Base-by-base conservation (phyloP, 1,284 basidiomycete species). In the Marasmius sp. region DNA sequence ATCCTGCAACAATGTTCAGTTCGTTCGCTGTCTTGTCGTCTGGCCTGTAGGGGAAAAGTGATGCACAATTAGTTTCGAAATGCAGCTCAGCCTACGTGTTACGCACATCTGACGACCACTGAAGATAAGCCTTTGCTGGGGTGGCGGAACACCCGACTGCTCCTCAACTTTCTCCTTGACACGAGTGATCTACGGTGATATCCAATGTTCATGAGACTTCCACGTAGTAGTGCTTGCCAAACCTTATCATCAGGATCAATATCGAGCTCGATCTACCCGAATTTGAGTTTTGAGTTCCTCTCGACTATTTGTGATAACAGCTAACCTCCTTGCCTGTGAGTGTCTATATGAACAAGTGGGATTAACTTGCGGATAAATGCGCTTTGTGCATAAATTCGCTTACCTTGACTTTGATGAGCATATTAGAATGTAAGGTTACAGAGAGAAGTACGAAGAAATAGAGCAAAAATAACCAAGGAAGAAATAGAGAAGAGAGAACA, bases 91-190 rank as follows among this genome's bases (percentile, higher is more conserved):
- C 57, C 57, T 57, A 16, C 41, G 43, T 51, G 54, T 18, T 20
- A 84, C 94, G 74, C 70, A 98, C 97, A 99, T 92, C 72, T 98
- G 97, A 75, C 97, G 89, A 51, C 97, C 97, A 70, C 87, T 80
- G 75, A 93, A 98, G 75, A 99, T 99, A 70, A 99, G 78, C 63
- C 97, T 88, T 75, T 99, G 97, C 77, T 99, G 97, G 45, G 85
- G 93, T 64, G 97, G 97, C 16, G 97, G 97, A 55, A 99, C 97
- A 70, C 97, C 97, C 47, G 96, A 97, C 78, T 99, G 97, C 80
- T 98, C 97, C 76, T 99, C 97, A 37, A 99, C 95, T 75, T 94
- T 93, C 83, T 98, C 96, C 81, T 99, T 99, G 79, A 99, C 97
- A 68, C 94, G 89, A 53, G 87, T 84, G 73, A 98, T 95, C 96